Conservation (phyloP, 1,284 basidiomycete species). For the Lignosus rhinocerotis region DNA sequence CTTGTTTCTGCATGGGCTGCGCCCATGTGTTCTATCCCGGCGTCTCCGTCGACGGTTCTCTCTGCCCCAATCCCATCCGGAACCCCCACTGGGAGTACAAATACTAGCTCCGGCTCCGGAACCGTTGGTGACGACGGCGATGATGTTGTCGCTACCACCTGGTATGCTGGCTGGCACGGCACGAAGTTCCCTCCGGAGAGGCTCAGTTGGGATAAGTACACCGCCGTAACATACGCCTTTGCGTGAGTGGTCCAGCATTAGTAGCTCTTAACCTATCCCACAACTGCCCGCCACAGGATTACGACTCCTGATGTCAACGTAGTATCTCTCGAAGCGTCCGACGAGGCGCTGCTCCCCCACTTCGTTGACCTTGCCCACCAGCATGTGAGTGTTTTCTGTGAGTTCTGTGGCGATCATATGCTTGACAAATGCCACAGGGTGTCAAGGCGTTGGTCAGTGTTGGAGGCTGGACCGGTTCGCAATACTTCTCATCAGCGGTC, state of each 20-base stretch:
- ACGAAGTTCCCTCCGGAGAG: constrained; percentile 41
- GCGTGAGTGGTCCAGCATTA: constrained; percentile 43
- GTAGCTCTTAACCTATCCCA: background rate
- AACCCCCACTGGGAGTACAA: constrained; percentile 5
- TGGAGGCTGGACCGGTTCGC: constrained; percentile 86
- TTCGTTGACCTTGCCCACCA: constrained; percentile 57
- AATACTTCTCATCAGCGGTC: constrained; percentile 77
- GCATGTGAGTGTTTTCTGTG: constrained; percentile 43
- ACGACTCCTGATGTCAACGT: constrained; percentile 49
- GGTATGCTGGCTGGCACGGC: constrained; percentile 60
- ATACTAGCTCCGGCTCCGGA: constrained; percentile 3
- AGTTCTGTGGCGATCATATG: background rate
- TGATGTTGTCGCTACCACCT: constrained; percentile 47
- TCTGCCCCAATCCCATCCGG: constrained; percentile 9
- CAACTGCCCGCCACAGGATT: constrained; percentile 21
- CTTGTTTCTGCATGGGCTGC: constrained; percentile 32
- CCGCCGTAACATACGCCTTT: constrained; percentile 55
- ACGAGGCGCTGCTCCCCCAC: constrained; percentile 44
- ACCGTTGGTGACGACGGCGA: constrained; percentile 12
- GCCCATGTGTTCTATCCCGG: constrained; percentile 31
- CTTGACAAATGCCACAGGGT: constrained; percentile 35
- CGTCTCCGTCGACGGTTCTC: constrained; percentile 14
- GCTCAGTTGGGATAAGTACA: constrained; percentile 60
- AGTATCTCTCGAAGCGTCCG: constrained; percentile 43
- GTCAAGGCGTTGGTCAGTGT: constrained; percentile 79